Percentiles rank a stretch among this genome's conserved stretches.
Evolutionary conservation across 2,329 filamentous ascomycete genomes (phyloP).

Genomic region (Nemania diffusa): DNA sequence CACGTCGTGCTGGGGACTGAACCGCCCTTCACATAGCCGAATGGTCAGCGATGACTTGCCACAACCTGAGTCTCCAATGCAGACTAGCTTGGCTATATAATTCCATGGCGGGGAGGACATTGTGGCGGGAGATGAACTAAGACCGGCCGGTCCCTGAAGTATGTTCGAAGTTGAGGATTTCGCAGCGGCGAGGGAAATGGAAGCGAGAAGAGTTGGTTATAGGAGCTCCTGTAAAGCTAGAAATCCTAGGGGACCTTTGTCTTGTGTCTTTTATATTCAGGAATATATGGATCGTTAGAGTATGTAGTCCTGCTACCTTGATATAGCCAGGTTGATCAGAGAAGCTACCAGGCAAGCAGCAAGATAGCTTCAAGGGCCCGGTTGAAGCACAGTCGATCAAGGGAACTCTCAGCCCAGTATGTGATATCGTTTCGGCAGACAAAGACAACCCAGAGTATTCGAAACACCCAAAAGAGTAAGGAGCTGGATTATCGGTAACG

Average conservation of each 20-base stretch:
- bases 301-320: neutral
- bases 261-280: conserved; percentile 20
- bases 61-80: conserved; percentile 94
- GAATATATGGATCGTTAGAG: neutral
- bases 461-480: neutral
- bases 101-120: conserved; percentile 85
- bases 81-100: conserved; percentile 98
- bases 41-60: conserved; percentile 96
- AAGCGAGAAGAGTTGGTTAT: conserved; percentile 14
- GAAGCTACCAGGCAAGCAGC: conserved; percentile 15
- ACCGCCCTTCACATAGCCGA: conserved; percentile 94
- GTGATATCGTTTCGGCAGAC: conserved; percentile 3
- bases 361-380: conserved; percentile 11
- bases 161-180: conserved; percentile 2
- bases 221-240: conserved; percentile 1
- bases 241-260: conserved; percentile 6
- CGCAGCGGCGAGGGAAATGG: conserved; percentile 17
- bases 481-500: neutral
- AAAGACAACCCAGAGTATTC: conserved; percentile 5
- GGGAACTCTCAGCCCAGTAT: conserved; percentile 3
- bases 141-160: conserved; percentile 17
- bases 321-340: conserved; percentile 8
- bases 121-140: conserved; percentile 31
- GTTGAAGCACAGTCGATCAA: neutral
- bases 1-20: conserved; percentile 93